Percentiles rank a stretch among this genome's conserved stretches.
Evolutionary conservation across 1,139 yeast genomes (phyloP).

Genomic region (Taphrina communis): DNA sequence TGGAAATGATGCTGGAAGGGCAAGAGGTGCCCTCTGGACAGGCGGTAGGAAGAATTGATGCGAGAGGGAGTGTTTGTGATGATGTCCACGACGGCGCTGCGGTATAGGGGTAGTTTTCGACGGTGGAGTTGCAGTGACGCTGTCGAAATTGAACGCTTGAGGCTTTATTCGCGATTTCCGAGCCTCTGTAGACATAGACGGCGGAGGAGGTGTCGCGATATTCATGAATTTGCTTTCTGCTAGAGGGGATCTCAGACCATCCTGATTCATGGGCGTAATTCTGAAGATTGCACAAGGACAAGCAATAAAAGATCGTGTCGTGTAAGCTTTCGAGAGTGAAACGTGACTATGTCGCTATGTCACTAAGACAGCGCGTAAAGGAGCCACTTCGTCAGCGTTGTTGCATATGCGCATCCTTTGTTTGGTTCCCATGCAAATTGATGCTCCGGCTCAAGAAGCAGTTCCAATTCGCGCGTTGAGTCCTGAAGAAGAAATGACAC

Average conservation of each 20-base stretch:
- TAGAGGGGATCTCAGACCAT: slow-evolving; percentile 15
- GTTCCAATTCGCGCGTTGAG: not conserved
- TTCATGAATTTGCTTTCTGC: slow-evolving; percentile 22
- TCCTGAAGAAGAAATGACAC: not conserved
- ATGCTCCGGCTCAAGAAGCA: too few species aligned
- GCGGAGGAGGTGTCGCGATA: slow-evolving; percentile 25
- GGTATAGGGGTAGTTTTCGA: slow-evolving; percentile 25
- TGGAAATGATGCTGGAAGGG: slow-evolving; percentile 78
- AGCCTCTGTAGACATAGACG: slow-evolving; percentile 4
- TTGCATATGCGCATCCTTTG: not conserved
- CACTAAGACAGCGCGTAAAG: too few species aligned
- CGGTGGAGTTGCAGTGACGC: slow-evolving; percentile 31
- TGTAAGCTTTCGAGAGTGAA: too few species aligned
- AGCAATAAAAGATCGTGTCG: not conserved
- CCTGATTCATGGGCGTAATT: slow-evolving; percentile 5
- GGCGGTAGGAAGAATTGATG: slow-evolving; percentile 97
- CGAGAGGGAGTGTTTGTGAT: slow-evolving; percentile 88
- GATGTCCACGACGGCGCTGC: slow-evolving; percentile 37
- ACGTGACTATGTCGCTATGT: too few species aligned
- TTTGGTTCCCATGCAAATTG: not conserved
- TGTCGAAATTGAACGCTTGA: slow-evolving; percentile 27
- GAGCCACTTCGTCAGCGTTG: not conserved
- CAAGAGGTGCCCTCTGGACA: slow-evolving; percentile 69
- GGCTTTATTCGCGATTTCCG: slow-evolving; percentile 12
- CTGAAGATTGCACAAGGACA: not conserved